A percentile compares a stretch with the other conserved stretches of the same genome.
phyloP scores from a whole-genome alignment of 108 stramenopile species.

The Pinguiococcus pyrenoidosus region DNA sequence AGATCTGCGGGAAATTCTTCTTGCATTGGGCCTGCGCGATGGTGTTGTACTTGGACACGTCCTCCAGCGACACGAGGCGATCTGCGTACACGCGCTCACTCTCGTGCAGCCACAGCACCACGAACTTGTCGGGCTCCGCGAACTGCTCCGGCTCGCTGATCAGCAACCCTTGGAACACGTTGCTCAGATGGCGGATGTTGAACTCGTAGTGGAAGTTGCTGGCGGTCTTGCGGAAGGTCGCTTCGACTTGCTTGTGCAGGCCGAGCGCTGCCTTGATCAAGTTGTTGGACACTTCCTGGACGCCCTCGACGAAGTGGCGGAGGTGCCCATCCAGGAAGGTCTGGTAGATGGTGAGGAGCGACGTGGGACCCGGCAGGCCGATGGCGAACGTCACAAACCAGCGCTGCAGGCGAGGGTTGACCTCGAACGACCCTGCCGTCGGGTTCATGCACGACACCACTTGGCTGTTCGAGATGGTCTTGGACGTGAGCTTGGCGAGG shows the following conservation, averaged over 20 bases:
- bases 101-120: constrained; percentile 54
- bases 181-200: constrained; percentile 53
- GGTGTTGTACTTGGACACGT: constrained; percentile 37
- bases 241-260: constrained; percentile 42
- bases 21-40: constrained; percentile 38
- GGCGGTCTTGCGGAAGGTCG: constrained; percentile 49
- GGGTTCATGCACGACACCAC: constrained; percentile 53
- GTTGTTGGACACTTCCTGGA: constrained; percentile 18
- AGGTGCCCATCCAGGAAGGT: constrained; percentile 50
- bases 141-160: constrained; percentile 45
- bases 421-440: constrained; percentile 41
- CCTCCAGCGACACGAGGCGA: constrained; percentile 42
- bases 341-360: constrained; percentile 47
- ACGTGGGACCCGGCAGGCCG: constrained; percentile 42
- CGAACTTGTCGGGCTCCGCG: constrained; percentile 37
- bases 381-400: constrained; percentile 56
- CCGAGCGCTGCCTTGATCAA: constrained; percentile 43
- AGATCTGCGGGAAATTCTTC: constrained; percentile 38
- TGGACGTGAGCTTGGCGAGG: constrained; percentile 36
- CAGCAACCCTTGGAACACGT: constrained; percentile 55
- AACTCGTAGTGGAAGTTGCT: constrained; percentile 59
- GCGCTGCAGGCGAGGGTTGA: constrained; percentile 51
- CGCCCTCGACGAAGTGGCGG: constrained; percentile 37
- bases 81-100: constrained; percentile 55
- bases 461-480: constrained; percentile 44